phyloP scores from a whole-genome alignment of 2,329 filamentous ascomycete genomes.

The Kalmusia sp. region DNA sequence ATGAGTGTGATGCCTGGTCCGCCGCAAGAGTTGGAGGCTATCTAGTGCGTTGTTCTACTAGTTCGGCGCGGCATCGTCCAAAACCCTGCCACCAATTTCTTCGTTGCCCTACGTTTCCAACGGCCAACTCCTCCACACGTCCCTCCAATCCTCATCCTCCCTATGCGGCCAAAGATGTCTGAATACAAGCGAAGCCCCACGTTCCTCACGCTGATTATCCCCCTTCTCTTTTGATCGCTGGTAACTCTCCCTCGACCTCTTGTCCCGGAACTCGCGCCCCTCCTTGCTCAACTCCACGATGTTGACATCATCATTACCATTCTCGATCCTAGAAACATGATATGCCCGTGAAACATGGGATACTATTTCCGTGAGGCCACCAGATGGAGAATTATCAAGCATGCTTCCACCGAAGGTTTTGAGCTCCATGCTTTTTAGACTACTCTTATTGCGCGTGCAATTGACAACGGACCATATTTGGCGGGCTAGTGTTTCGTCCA shows the following conservation, averaged over 20 bases:
- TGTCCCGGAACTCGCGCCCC: background rate
- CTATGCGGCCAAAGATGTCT: background rate
- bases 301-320: background rate
- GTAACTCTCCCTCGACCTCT: background rate
- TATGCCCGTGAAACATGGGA: background rate
- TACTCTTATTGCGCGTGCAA: background rate
- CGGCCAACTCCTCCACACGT: background rate
- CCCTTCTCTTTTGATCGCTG: background rate
- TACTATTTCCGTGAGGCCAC: slow-evolving; percentile 1
- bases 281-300: background rate
- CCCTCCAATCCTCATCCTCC: background rate
- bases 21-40: no score
- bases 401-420: slow-evolving; percentile 4
- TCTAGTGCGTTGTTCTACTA: no score
- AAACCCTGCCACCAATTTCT: no score
- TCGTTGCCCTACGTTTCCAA: slow-evolving; percentile 46
- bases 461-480: background rate
- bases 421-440: background rate
- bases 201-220: background rate
- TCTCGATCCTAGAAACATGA: background rate
- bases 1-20: no score
- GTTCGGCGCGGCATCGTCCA: no score
- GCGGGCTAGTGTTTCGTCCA: slow-evolving; percentile 1
- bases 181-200: background rate
- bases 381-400: background rate